Evolutionary conservation across 768 basidiomycete genomes (phyloP).

Genomic region (Exsudoporus frostii): DNA sequence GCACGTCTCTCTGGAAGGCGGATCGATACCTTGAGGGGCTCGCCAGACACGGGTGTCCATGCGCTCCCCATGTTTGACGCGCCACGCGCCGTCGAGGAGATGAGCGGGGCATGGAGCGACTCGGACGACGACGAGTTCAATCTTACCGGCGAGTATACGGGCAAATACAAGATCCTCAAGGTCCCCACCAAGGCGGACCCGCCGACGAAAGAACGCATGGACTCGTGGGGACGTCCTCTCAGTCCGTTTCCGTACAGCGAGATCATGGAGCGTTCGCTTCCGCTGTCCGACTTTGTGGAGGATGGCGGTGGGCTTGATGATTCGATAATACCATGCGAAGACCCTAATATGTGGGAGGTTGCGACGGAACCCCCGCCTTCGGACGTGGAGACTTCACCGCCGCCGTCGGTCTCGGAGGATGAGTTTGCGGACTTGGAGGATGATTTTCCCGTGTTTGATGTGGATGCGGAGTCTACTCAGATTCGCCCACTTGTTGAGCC

Average conservation of each 20-base stretch:
- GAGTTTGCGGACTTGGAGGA: constrained; percentile 19
- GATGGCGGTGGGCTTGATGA: not conserved
- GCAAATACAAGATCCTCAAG: constrained; percentile 51
- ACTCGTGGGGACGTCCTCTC: constrained; percentile 65
- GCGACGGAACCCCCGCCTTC: constrained; percentile 23
- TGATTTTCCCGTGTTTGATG: constrained; percentile 15
- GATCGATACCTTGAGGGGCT: not conserved
- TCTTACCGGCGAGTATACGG: constrained; percentile 62
- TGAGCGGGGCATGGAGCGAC: constrained; percentile 24
- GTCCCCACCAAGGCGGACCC: constrained; percentile 67
- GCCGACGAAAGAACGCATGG: constrained; percentile 48
- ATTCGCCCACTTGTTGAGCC: constrained; percentile 1
- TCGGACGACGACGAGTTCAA: constrained; percentile 32
- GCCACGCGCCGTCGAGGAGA: constrained; percentile 1
- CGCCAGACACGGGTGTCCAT: not conserved
- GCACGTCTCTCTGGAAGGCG: constrained; percentile 18
- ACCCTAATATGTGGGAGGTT: constrained; percentile 14
- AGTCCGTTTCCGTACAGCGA: constrained; percentile 57
- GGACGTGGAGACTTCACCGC: constrained; percentile 9
- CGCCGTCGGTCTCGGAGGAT: constrained; percentile 10
- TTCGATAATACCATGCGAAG: constrained; percentile 1
- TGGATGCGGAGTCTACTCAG: constrained; percentile 15
- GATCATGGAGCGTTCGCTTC: constrained; percentile 31
- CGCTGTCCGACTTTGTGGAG: constrained; percentile 10
- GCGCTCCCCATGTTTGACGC: constrained; percentile 19